Percentiles rank a stretch among this genome's conserved stretches.
Conservation (phyloP, 2,329 filamentous ascomycete species). For the Cladosporium sp. region DNA sequence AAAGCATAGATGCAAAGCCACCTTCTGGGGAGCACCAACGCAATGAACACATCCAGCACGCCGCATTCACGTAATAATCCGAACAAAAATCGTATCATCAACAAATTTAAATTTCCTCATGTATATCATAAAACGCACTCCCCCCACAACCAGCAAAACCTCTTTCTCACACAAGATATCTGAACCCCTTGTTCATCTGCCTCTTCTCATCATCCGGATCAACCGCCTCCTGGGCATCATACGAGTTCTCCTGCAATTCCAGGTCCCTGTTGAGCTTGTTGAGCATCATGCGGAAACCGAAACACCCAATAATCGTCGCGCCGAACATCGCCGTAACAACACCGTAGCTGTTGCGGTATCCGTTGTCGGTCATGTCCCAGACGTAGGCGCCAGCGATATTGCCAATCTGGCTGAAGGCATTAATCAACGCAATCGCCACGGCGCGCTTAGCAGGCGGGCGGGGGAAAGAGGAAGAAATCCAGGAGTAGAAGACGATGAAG, state of each 20-base stretch:
- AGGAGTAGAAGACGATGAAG: slow-evolving; percentile 52
- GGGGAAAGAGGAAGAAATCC: slow-evolving; percentile 72
- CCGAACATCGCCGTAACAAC: slow-evolving; percentile 63
- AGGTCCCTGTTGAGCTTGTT: slow-evolving; percentile 5
- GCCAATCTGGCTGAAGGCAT: slow-evolving; percentile 59
- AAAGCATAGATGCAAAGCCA: no score
- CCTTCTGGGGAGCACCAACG: no score
- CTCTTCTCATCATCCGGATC: slow-evolving; percentile 11
- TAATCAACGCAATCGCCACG: slow-evolving; percentile 69
- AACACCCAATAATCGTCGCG: slow-evolving; percentile 49
- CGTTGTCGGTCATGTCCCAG: slow-evolving; percentile 55
- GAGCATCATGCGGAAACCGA: slow-evolving; percentile 4
- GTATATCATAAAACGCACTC: not conserved
- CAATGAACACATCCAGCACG: no score
- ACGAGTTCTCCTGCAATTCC: slow-evolving; percentile 1
- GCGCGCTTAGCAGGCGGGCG: slow-evolving; percentile 71
- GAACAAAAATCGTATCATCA: no score
- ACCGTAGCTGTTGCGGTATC: slow-evolving; percentile 60
- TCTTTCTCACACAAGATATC: slow-evolving; percentile 19
- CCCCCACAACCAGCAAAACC: not conserved
- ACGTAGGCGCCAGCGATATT: slow-evolving; percentile 54
- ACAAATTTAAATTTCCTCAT: not conserved
- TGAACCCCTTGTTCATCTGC: slow-evolving; percentile 9
- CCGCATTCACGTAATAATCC: no score
- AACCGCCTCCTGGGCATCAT: not conserved